Evolutionary conservation across 2,329 filamentous ascomycete genomes (phyloP).

Genomic region (Phyllosticta capitalensis): DNA sequence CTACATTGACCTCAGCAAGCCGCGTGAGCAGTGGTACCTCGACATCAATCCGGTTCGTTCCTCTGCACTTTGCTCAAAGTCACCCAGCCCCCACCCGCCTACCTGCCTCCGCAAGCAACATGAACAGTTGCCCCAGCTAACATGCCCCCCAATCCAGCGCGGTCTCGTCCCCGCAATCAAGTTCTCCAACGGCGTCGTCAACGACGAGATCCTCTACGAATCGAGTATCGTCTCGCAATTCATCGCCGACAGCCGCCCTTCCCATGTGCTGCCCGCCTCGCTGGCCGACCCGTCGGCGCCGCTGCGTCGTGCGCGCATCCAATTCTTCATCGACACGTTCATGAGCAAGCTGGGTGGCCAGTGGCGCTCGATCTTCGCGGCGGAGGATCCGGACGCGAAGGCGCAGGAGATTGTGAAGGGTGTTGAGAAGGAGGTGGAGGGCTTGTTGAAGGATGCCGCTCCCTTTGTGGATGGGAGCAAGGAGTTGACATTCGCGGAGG

Average conservation of each 20-base stretch:
- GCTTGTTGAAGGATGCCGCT: slow-evolving; percentile 44
- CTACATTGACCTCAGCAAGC: slow-evolving; percentile 59
- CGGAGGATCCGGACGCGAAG: slow-evolving; percentile 37
- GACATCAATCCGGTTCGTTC: slow-evolving; percentile 56
- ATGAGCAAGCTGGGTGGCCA: slow-evolving; percentile 49
- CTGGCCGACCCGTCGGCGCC: slow-evolving; percentile 44
- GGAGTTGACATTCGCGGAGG: slow-evolving; percentile 65
- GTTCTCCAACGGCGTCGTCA: slow-evolving; percentile 43
- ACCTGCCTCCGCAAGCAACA: background rate
- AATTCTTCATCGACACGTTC: slow-evolving; percentile 65
- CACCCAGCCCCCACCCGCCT: background rate
- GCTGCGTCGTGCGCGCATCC: slow-evolving; percentile 55
- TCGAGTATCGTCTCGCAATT: slow-evolving; percentile 66
- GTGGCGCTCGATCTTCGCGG: slow-evolving; percentile 35
- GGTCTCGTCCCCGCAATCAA: slow-evolving; percentile 65
- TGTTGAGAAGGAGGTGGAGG: slow-evolving; percentile 63
- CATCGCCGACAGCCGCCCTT: slow-evolving; percentile 59
- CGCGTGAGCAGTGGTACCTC: slow-evolving; percentile 65
- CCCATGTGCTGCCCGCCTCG: slow-evolving; percentile 52
- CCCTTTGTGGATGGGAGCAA: slow-evolving; percentile 39
- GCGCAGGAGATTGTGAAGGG: slow-evolving; percentile 44
- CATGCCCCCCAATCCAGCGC: too few species aligned
- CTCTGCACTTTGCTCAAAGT: background rate
- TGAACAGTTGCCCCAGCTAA: too few species aligned
- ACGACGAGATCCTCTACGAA: slow-evolving; percentile 58